phyloP scores from a whole-genome alignment of 192 early-diverging fungal genomes.

The Thamnidium elegans region DNA sequence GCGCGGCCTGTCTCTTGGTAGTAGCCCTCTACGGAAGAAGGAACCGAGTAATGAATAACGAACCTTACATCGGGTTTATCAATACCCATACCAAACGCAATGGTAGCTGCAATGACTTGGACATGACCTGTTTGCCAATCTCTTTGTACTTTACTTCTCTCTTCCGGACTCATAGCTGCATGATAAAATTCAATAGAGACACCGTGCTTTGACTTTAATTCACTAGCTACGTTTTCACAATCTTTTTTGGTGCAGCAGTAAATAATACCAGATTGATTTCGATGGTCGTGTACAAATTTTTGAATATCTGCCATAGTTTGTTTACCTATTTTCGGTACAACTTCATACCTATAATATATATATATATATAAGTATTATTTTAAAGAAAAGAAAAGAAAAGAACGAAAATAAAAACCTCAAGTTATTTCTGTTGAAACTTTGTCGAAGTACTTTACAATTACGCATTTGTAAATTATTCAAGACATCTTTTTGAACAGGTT shows the following conservation, averaged over 20 bases:
- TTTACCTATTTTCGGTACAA: slow-evolving; percentile 59
- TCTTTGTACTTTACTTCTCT: slow-evolving; percentile 72
- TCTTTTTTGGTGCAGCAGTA: slow-evolving; percentile 78
- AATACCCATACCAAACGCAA: slow-evolving; percentile 99
- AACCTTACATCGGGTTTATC: slow-evolving; percentile 96
- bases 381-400: slow-evolving; percentile 5
- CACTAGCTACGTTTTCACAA: slow-evolving; percentile 80
- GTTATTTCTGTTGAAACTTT: slow-evolving; percentile 89
- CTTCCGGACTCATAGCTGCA: slow-evolving; percentile 78
- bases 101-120: slow-evolving; percentile 89
- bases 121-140: slow-evolving; percentile 76
- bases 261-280: slow-evolving; percentile 83
- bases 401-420: slow-evolving; percentile 36
- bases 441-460: slow-evolving; percentile 69
- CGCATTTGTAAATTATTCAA: slow-evolving; percentile 67
- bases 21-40: slow-evolving; percentile 89
- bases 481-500: slow-evolving; percentile 83
- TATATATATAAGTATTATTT: not conserved
- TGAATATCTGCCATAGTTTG: slow-evolving; percentile 70
- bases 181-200: slow-evolving; percentile 82
- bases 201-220: slow-evolving; percentile 55
- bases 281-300: slow-evolving; percentile 63
- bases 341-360: slow-evolving; percentile 59
- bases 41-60: slow-evolving; percentile 90
- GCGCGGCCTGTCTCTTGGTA: slow-evolving; percentile 97